phyloP scores from a whole-genome alignment of 345 rosid species.

The Cardamine chenopodiifolia region DNA sequence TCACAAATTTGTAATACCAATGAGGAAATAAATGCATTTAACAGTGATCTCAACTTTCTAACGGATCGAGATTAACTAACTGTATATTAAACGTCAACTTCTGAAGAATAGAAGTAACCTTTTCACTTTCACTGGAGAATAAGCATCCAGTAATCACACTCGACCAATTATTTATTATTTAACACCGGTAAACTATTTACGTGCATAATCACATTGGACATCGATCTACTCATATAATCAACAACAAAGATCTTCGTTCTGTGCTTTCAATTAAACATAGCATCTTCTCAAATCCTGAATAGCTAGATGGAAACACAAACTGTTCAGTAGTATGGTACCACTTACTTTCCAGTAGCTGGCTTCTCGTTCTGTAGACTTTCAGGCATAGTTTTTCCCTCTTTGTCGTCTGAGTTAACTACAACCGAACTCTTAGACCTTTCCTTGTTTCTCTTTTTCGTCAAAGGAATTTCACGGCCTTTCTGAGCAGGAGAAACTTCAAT shows the following conservation, averaged over 20 bases:
- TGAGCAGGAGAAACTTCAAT: background rate
- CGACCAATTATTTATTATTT: background rate
- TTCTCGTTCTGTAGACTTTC: conserved; percentile 38
- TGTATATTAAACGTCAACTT: conserved; percentile 8
- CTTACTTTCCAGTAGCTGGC: conserved; percentile 38
- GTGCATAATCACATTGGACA: background rate
- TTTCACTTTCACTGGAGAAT: background rate
- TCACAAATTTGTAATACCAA: conserved; percentile 6
- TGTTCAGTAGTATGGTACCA: conserved; percentile 3
- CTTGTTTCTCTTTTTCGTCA: conserved; percentile 27
- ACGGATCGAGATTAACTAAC: background rate
- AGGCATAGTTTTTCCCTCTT: conserved; percentile 9
- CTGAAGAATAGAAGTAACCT: background rate
- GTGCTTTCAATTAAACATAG: background rate
- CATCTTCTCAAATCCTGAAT: background rate
- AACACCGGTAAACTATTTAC: background rate
- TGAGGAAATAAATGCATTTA: background rate
- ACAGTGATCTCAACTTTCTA: background rate
- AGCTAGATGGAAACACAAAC: background rate
- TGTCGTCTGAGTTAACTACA: background rate
- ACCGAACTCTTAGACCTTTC: conserved; percentile 16
- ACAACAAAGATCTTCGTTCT: background rate
- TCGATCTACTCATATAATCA: background rate
- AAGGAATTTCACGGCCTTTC: conserved; percentile 13
- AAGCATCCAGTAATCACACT: background rate